Evolutionary conservation across 345 rosid genomes (phyloP).

Genomic region (Aegle marmelos): DNA sequence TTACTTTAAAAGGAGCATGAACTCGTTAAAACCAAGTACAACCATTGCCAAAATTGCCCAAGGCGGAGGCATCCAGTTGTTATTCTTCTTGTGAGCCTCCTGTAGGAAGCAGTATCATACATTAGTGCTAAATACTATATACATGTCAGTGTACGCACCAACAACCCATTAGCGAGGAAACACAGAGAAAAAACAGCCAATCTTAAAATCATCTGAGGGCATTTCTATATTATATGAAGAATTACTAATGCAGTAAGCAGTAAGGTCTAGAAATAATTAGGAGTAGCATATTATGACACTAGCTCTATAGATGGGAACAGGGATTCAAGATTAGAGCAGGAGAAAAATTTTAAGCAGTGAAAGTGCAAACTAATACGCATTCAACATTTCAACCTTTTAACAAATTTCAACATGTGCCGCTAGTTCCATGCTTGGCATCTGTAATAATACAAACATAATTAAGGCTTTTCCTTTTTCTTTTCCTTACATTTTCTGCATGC

Average conservation of each 20-base stretch:
- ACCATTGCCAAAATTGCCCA: slow-evolving; percentile 62
- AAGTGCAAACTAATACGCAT: too few relatives aligned
- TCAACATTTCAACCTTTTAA: not conserved
- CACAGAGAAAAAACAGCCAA: not conserved
- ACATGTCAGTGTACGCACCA: not conserved
- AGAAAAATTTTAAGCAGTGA: not conserved
- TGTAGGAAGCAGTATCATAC: slow-evolving; percentile 22
- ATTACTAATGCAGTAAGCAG: too few relatives aligned
- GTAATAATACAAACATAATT: not conserved
- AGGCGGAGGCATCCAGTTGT: slow-evolving; percentile 74
- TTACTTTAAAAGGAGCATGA: slow-evolving; percentile 73
- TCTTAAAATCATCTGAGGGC: not conserved
- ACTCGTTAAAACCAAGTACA: slow-evolving; percentile 74
- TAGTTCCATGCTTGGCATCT: not conserved
- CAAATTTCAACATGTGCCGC: not conserved
- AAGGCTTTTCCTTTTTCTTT: not conserved
- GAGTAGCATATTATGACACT: not conserved
- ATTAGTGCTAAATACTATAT: not conserved
- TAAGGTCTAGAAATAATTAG: not conserved
- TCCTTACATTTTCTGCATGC: not conserved
- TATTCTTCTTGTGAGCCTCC: slow-evolving; percentile 65
- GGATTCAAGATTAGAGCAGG: not conserved
- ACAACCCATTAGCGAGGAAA: not conserved
- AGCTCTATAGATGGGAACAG: not conserved
- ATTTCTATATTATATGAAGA: not conserved